phyloP scores from a whole-genome alignment of 2,329 filamentous ascomycete genomes.

The Emmonsiellopsis sp. region DNA sequence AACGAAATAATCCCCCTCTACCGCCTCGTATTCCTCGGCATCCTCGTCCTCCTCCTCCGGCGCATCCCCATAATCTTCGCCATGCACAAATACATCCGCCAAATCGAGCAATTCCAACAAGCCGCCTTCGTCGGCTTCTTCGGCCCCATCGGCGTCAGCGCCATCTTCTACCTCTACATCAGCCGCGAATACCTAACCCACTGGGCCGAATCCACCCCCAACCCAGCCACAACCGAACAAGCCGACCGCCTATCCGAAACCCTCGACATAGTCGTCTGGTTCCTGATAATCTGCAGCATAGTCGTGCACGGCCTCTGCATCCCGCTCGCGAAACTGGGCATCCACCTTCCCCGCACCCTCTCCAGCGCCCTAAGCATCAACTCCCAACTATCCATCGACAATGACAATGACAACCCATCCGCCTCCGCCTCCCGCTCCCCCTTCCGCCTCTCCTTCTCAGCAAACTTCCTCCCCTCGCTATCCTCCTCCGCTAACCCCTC shows the following conservation, averaged over 20 bases:
- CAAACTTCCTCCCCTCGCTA: neutral
- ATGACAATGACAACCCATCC: too few species aligned
- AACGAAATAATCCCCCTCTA: conserved; percentile 65
- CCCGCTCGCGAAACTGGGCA: conserved; percentile 50
- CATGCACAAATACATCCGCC: conserved; percentile 66
- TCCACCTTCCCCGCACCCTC: conserved; percentile 37
- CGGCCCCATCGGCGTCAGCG: conserved; percentile 82
- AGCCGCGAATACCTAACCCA: conserved; percentile 62
- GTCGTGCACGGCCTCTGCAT: conserved; percentile 79
- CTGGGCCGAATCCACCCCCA: conserved; percentile 4
- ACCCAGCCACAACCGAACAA: too few species aligned
- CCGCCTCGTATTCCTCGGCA: conserved; percentile 62
- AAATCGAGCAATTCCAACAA: conserved; percentile 66
- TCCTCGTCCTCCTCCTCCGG: conserved; percentile 67
- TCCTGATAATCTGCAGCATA: conserved; percentile 72
- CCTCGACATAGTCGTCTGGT: conserved; percentile 72
- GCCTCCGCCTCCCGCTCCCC: neutral
- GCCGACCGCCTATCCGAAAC: conserved; percentile 40
- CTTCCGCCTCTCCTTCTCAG: neutral
- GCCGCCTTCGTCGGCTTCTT: conserved; percentile 88
- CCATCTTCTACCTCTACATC: conserved; percentile 82
- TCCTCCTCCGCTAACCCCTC: too few species aligned
- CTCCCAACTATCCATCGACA: conserved; percentile 10
- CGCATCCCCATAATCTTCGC: conserved; percentile 68
- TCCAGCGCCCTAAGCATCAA: conserved; percentile 38